Evolutionary conservation across 441 rosid genomes (phyloP).

Genomic region (Erysimum cheiri): DNA sequence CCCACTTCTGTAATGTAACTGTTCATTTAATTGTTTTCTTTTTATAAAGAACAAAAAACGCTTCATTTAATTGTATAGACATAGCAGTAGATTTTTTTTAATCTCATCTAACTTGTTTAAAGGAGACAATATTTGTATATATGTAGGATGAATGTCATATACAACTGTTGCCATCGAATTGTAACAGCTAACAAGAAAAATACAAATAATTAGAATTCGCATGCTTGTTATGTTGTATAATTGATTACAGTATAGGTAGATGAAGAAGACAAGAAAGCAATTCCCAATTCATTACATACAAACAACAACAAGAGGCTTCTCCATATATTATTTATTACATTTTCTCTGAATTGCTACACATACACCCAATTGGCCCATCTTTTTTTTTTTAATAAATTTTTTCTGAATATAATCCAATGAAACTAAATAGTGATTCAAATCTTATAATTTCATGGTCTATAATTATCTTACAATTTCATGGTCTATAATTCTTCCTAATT

Average conservation of each 20-base stretch:
- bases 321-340: conserved; percentile 21
- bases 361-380: too few species aligned
- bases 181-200: not conserved
- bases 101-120: conserved; percentile 11
- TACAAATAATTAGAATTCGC: not conserved
- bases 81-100: not conserved
- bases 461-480: too few species aligned
- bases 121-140: not conserved
- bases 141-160: not conserved
- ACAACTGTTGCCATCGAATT: not conserved
- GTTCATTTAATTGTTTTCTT: not conserved
- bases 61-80: conserved; percentile 21
- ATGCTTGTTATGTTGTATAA: not conserved
- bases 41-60: too few species aligned
- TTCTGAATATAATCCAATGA: not conserved
- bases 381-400: not conserved
- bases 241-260: not conserved
- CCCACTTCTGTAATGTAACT: conserved; percentile 15
- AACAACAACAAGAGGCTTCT: conserved; percentile 30
- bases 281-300: conserved; percentile 30
- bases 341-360: conserved; percentile 13
- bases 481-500: too few species aligned
- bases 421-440: too few species aligned
- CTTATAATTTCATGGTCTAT: too few species aligned
- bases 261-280: conserved; percentile 36